Evolutionary conservation across 352 stramenopile species (phyloP), one percentile per base, ranked within the genome.

Genomic region (Globisporangium spinosum): DNA sequence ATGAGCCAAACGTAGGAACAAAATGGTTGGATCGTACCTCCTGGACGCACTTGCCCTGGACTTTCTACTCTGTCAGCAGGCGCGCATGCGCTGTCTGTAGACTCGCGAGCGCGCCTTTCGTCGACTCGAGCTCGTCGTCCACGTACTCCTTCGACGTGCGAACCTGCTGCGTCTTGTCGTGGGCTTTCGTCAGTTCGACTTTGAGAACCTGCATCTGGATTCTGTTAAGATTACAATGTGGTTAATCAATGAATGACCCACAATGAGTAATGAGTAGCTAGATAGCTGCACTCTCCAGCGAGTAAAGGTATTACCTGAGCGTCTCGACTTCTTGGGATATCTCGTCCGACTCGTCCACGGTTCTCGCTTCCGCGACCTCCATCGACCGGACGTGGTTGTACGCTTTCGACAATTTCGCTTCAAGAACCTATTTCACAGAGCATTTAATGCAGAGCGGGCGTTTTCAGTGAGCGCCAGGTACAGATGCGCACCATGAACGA

Each of bases 381-480:
- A 86, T 75, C 35, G 68, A 72, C 2, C 78, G 74, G 34, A 82
- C 77, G 55, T 83, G 76, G 9, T 54, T 62, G 23, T 76, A 68
- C n/a, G 72, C 72, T 4, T 59, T 57, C 22, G 63, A 67, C 45
- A 86, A 64, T 40, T 79, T 83, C 9, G 38, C 29, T 65, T 82
- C 70, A 17, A 86, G 70, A 17, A 74, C 58, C 71, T 77, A 45
- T 6, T 5, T 25, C 27, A 65, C n/a, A 0, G 40, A 62, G 27
- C 10, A 45, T 17, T 20, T 13, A 45, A 45, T 5, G 15, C 12
- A 45, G 38, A 17, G 12, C 10, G 15, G 15, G 12, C 38, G 35
- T 12, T 67, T 15, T 34, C 9, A 32, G 25, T 57, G 3, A 25
- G 49, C 32, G 27, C 10, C 23, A 17, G 23, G 1, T 3, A 55